phyloP scores from a whole-genome alignment of 2,329 filamentous ascomycete genomes.

The Xylaria digitata region DNA sequence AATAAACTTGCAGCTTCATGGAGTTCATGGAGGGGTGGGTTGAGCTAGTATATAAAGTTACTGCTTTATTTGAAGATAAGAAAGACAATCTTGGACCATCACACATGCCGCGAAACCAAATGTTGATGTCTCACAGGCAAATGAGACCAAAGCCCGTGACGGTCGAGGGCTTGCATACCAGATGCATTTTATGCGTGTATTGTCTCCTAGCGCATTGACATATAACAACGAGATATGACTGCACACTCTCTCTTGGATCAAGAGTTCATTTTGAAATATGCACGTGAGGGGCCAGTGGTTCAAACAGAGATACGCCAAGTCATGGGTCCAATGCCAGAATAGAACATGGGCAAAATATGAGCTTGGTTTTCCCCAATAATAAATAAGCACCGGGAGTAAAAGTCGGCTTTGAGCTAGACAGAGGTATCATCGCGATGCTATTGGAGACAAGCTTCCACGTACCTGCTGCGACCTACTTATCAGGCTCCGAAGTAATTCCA shows the following conservation, averaged over 20 bases:
- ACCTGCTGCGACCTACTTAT: background rate
- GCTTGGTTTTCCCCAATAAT: conserved; percentile 15
- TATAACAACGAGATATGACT: too few species aligned
- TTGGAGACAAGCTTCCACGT: conserved; percentile 4
- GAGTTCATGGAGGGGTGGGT: background rate
- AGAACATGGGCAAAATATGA: conserved; percentile 2
- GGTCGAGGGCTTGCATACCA: background rate
- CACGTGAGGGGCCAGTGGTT: background rate
- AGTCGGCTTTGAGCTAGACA: background rate
- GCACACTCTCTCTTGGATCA: too few species aligned
- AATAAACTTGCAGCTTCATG: background rate
- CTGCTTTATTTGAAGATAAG: background rate
- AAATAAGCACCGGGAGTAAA: conserved; percentile 1
- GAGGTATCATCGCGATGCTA: background rate
- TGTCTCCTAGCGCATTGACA: too few species aligned
- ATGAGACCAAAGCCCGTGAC: background rate
- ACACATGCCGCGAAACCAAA: background rate
- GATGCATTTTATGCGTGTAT: background rate
- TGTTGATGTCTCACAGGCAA: background rate
- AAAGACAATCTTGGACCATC: background rate
- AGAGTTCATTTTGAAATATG: background rate
- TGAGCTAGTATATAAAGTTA: background rate
- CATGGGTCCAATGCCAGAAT: background rate
- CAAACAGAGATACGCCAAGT: background rate
- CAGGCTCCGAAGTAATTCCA: conserved; percentile 1